Base-by-base conservation (phyloP, 1,284 basidiomycete species). In the Malassezia equina region DNA sequence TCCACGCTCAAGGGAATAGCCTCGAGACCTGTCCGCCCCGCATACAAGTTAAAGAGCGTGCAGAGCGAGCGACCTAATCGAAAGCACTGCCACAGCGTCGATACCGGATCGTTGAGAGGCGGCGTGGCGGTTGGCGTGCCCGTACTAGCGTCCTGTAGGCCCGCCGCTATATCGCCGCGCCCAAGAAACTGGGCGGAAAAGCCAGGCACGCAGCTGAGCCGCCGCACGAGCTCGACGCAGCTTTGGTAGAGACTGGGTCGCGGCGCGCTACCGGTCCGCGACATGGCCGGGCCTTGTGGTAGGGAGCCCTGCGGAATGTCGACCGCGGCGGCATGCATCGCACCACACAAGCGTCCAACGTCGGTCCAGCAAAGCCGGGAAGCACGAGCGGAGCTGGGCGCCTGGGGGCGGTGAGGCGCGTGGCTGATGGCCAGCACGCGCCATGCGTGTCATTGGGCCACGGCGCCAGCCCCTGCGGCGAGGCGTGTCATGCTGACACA, bases 21-120 rank as follows among this genome's bases (percentile, higher is more conserved):
- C 27, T 86, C 86, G 55, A 93, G 83, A 69, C 86, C 83, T n/a
- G 33, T 39, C 21, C 33, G 29, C 19, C 21, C 29, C 13, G 46
- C 46, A n/a, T 48, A 48, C 33, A 48, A 17, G 78, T 98, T 94
- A 80, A 88, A 93, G 66, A 98, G 84, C 77, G 86, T 90, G 78
- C 90, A 93, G 60, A 98, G 85, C 32, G 91, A 86, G 29, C 88
- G 85, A 59, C 94, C 93, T 40, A 91, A 82, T 32, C 89, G 85
- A 77, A 98, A 87, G 72, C 86, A 84, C 72, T 91, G 88, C 84
- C 90, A 91, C 47, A 95, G 83, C 76, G 91, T 88, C 39, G 87
- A 85, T 66, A 98, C 93, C 29, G 71, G 80, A 67, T 71, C 76
- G 17, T 7, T 21, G 8, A n/a, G 19, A 4, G 17, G n/a, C 31